These are phyloP conservation scores for Bullera alba DNA, from an alignment of 768 basidiomycete species.

Conservation along the genomic window DNA sequence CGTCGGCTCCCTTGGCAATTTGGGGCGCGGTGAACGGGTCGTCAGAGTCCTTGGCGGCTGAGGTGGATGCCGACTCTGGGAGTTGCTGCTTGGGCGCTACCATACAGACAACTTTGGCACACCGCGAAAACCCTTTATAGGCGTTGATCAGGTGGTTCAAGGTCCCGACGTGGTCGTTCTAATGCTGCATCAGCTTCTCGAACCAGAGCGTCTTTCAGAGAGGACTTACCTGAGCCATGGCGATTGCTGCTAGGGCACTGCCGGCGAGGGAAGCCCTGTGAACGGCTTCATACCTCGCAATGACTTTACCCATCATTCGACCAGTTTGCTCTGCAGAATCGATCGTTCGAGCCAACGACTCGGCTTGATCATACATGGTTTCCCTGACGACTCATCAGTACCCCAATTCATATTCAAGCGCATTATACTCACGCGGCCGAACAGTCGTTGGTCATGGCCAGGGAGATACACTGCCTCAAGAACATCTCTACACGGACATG, in stretches of 20 bases:
- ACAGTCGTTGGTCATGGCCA: conserved; percentile 48
- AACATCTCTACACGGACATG: conserved; percentile 53
- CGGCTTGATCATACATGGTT: too few relatives aligned
- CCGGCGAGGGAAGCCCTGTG: conserved; percentile 41
- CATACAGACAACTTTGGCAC: conserved; percentile 40
- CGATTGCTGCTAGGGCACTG: conserved; percentile 60
- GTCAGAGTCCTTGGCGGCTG: too few relatives aligned
- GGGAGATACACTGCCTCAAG: conserved; percentile 61
- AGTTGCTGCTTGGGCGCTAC: too few relatives aligned
- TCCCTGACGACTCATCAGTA: neutral
- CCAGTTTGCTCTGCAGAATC: too few relatives aligned
- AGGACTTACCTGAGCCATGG: conserved; percentile 8
- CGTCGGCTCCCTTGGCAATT: conserved; percentile 21
- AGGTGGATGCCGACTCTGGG: too few relatives aligned
- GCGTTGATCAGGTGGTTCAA: conserved; percentile 62
- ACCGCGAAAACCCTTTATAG: neutral
- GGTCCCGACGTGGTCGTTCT: conserved; percentile 50
- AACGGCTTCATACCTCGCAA: too few relatives aligned
- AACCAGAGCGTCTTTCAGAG: too few relatives aligned
- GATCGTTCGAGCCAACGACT: too few relatives aligned
- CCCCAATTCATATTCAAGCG: neutral
- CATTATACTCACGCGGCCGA: conserved; percentile 52
- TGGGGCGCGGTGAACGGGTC: conserved; percentile 28
- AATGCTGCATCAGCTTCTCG: neutral
- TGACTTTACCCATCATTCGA: too few relatives aligned